Conservation (phyloP, 2,329 filamentous ascomycete species). For the Claviceps spartinae region DNA sequence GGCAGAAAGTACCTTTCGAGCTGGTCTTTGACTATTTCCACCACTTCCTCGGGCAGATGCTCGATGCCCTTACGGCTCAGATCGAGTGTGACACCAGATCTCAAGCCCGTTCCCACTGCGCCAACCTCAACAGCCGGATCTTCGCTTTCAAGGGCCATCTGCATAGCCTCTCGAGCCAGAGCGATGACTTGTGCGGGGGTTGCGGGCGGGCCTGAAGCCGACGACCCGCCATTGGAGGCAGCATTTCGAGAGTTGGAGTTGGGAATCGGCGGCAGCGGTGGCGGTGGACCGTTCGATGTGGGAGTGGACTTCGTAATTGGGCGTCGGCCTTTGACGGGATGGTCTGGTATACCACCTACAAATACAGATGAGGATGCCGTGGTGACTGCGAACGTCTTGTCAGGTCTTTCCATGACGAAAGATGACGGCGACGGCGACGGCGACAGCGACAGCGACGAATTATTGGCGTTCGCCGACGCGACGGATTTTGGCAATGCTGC, state of each 20-base stretch:
- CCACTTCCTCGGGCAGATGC: constrained; percentile 57
- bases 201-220: constrained; percentile 39
- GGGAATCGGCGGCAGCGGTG: constrained; percentile 27
- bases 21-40: constrained; percentile 61
- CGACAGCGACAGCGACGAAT: constrained; percentile 6
- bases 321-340: constrained; percentile 24
- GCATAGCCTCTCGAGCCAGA: constrained; percentile 54
- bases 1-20: constrained; percentile 46
- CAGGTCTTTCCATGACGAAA: constrained; percentile 22
- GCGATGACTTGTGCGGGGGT: constrained; percentile 47
- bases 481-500: constrained; percentile 2
- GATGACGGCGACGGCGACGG: constrained; percentile 7
- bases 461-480: constrained; percentile 4
- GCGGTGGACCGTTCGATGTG: constrained; percentile 26
- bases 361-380: constrained; percentile 13
- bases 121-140: constrained; percentile 48
- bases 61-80: constrained; percentile 63
- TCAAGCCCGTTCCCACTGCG: constrained; percentile 44
- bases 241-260: constrained; percentile 34
- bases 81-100: constrained; percentile 65
- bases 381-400: constrained; percentile 15
- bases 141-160: constrained; percentile 51
- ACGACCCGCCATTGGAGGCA: constrained; percentile 32
- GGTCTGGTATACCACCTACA: constrained; percentile 27
- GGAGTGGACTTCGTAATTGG: constrained; percentile 25